Percentiles rank a stretch among this genome's conserved stretches.
Evolutionary conservation across 2,329 filamentous ascomycete species (phyloP).

Genomic region (Trichoderma oligosporum): DNA sequence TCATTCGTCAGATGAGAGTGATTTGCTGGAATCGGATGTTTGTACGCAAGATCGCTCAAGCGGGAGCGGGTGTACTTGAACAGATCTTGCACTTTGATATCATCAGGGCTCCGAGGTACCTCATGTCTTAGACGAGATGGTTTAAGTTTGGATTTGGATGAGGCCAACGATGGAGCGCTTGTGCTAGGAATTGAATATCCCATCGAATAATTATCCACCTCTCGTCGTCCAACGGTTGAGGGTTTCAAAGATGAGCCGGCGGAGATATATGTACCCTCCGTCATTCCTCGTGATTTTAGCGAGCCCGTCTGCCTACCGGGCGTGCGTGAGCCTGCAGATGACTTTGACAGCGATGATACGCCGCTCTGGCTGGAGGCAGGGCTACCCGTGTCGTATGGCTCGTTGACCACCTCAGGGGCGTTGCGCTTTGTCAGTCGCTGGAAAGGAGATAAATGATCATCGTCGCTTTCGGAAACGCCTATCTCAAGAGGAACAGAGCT

Average conservation of each 20-base stretch:
- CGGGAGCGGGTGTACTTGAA: slow-evolving; percentile 83
- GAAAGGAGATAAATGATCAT: slow-evolving; percentile 71
- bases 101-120: slow-evolving; percentile 70
- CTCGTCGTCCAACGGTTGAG: slow-evolving; percentile 32
- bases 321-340: slow-evolving; percentile 53
- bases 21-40: slow-evolving; percentile 58
- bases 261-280: slow-evolving; percentile 66
- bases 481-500: slow-evolving; percentile 55
- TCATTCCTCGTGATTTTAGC: slow-evolving; percentile 50
- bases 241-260: slow-evolving; percentile 51
- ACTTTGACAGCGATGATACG: slow-evolving; percentile 55
- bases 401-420: slow-evolving; percentile 57
- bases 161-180: slow-evolving; percentile 43
- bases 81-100: slow-evolving; percentile 68
- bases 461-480: slow-evolving; percentile 68
- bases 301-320: slow-evolving; percentile 50
- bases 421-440: slow-evolving; percentile 71
- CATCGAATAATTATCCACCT: slow-evolving; percentile 54
- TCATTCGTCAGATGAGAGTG: slow-evolving; percentile 65
- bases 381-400: slow-evolving; percentile 61
- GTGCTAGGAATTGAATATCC: slow-evolving; percentile 38
- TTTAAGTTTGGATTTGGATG: slow-evolving; percentile 44
- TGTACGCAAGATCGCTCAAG: slow-evolving; percentile 78
- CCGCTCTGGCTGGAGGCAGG: slow-evolving; percentile 61
- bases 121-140: slow-evolving; percentile 77